Evolutionary conservation across 306 rosid genomes (phyloP), one percentile per base, ranked within the genome.

Genomic region (Citrullus colocynthis): DNA sequence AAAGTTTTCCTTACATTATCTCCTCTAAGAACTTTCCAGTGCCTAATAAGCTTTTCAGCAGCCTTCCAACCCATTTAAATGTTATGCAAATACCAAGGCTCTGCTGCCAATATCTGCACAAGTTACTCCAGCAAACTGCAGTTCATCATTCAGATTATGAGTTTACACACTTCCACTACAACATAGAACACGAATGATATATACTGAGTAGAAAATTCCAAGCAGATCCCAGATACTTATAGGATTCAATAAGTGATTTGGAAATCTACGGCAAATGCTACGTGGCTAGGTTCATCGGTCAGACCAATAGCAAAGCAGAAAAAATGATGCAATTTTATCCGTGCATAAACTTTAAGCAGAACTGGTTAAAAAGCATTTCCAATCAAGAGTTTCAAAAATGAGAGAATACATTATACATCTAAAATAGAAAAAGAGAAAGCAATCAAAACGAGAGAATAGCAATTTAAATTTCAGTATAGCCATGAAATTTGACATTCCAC

Each of bases 21-120:
- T 80, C 97, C 97, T 84, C 97, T 87, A 80, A 92, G 77, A 87
- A 95, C 7, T 85, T 88, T 92, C 98, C 97, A 95, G 78, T 92
- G 92, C 82, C 96, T 87, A 62, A 95, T 85, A 57, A 95, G 97
- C 81, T 95, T 95, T 89, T 92, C 87, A 30, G 98, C 98, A 1
- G 97, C 98, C 88, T 95, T 95, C 98, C 97, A 90, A 79, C 98
- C 97, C 98, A 92, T 95, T 57, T 74, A 56, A 74, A 28, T 52
- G 48, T 3, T 49, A 52, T 34, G 18, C 45, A 51, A 72, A 28
- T 16, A 45, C 60, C 59, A 51, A 49, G 30, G 21, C 75, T 21
- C 11, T 44, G 30, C 48, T 1, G 28, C 78, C 45, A 74, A 17
- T 51, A 16, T 32, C 78, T 74, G 16, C 48, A 52, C 77, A 52